Conservation (phyloP, 148 eudicot species). For the Rhododendron vialii region DNA sequence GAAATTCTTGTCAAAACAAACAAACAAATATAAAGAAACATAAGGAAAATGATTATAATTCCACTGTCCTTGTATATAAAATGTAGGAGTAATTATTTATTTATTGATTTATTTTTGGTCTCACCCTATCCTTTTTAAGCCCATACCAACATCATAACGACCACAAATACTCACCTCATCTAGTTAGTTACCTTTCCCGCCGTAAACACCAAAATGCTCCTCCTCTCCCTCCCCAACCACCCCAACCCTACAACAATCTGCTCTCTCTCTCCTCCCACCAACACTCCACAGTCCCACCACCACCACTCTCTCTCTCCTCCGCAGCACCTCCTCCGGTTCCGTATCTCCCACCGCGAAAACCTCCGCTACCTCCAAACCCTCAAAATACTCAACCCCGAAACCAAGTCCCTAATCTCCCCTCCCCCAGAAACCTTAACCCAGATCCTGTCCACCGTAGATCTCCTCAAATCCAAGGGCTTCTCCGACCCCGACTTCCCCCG, state of each 20-base stretch:
- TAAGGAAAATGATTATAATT: background rate
- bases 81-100: too few species aligned
- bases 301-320: constrained; percentile 11
- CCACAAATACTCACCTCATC: background rate
- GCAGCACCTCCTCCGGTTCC: constrained; percentile 17
- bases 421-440: constrained; percentile 34
- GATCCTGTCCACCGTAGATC: constrained; percentile 40
- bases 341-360: constrained; percentile 31
- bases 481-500: constrained; percentile 37
- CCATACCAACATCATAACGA: background rate
- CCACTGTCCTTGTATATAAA: background rate
- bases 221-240: constrained; percentile 20
- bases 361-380: constrained; percentile 40
- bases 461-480: constrained; percentile 52
- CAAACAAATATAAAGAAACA: background rate
- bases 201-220: constrained; percentile 5
- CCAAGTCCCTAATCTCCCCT: constrained; percentile 26
- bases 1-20: background rate
- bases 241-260: background rate
- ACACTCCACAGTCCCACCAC: background rate
- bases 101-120: too few species aligned
- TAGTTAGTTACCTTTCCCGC: background rate
- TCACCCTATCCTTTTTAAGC: too few species aligned
- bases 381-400: constrained; percentile 29
- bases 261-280: constrained; percentile 1